These are phyloP conservation scores for Sclerotinia sclerotiorum DNA, from an alignment of 2,329 filamentous ascomycete genomes.

Conservation along the genomic window DNA sequence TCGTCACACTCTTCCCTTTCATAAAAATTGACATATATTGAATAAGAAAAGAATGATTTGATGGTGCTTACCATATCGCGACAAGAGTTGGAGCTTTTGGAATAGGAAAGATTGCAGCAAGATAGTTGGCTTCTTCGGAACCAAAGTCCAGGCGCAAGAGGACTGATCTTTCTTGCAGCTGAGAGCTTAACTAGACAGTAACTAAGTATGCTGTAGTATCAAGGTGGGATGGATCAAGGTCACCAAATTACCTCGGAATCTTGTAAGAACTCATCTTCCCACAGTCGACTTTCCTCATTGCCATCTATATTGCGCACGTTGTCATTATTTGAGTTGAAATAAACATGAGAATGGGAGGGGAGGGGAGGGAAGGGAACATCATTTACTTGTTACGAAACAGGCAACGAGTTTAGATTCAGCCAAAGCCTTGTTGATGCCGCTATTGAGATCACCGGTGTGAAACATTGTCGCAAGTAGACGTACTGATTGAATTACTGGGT, in stretches of 20 bases:
- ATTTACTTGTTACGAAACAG: conserved; percentile 76
- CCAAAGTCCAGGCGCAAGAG: conserved; percentile 68
- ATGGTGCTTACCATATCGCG: conserved; percentile 64
- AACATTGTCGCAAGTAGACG: conserved; percentile 59
- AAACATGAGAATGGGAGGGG: background rate
- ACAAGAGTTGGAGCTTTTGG: conserved; percentile 75
- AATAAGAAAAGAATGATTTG: conserved; percentile 2
- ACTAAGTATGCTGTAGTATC: conserved; percentile 22
- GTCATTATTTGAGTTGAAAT: background rate
- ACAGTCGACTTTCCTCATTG: conserved; percentile 64
- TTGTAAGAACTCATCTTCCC: conserved; percentile 69
- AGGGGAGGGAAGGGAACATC: background rate
- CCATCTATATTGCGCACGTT: conserved; percentile 56
- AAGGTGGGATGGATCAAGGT: background rate
- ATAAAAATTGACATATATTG: background rate
- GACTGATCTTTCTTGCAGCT: conserved; percentile 64
- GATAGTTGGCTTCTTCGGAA: conserved; percentile 76
- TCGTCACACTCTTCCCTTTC: background rate
- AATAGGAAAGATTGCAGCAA: conserved; percentile 82
- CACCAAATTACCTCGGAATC: conserved; percentile 54
- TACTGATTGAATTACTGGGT: background rate
- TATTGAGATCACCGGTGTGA: conserved; percentile 75
- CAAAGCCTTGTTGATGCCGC: conserved; percentile 75
- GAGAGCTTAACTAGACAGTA: conserved; percentile 50
- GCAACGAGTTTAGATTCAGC: conserved; percentile 74